Evolutionary conservation across 306 rosid species (phyloP).

Genomic region (Rubus parviflorus): DNA sequence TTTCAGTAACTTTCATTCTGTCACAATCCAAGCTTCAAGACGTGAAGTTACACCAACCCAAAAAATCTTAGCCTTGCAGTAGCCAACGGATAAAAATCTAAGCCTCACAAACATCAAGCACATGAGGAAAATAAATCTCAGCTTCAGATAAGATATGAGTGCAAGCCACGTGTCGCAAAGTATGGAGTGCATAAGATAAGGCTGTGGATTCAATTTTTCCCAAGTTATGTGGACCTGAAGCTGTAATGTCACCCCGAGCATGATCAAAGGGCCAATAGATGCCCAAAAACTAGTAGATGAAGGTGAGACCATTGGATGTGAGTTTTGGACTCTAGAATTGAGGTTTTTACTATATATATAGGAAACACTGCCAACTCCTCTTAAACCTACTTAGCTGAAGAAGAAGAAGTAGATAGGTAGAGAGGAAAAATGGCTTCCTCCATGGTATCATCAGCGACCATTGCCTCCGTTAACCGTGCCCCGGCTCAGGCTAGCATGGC

Average conservation of each 20-base stretch:
- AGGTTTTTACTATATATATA: not conserved
- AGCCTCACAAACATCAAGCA: not conserved
- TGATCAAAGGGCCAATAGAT: constrained; percentile 1
- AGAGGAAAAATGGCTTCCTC: constrained; percentile 59
- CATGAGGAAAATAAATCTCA: not conserved
- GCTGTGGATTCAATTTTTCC: not conserved
- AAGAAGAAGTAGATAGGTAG: constrained; percentile 6
- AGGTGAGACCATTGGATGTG: constrained; percentile 13
- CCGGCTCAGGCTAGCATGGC: constrained; percentile 58
- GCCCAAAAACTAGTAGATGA: not conserved
- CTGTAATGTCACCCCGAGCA: not conserved
- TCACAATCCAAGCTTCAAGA: not conserved
- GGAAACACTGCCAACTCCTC: constrained; percentile 6
- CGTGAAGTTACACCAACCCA: not conserved
- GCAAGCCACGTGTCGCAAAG: constrained; percentile 27
- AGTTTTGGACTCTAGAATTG: not conserved
- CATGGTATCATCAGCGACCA: constrained; percentile 51
- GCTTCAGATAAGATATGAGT: constrained; percentile 28
- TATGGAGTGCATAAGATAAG: constrained; percentile 26
- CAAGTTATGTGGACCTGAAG: constrained; percentile 26
- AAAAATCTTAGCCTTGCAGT: not conserved
- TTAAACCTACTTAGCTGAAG: not conserved
- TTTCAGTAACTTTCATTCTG: not conserved
- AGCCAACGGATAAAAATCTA: not conserved
- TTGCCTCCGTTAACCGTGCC: constrained; percentile 44